phyloP scores from a whole-genome alignment of 2,329 filamentous ascomycete species.

The Xylaria sp. region DNA sequence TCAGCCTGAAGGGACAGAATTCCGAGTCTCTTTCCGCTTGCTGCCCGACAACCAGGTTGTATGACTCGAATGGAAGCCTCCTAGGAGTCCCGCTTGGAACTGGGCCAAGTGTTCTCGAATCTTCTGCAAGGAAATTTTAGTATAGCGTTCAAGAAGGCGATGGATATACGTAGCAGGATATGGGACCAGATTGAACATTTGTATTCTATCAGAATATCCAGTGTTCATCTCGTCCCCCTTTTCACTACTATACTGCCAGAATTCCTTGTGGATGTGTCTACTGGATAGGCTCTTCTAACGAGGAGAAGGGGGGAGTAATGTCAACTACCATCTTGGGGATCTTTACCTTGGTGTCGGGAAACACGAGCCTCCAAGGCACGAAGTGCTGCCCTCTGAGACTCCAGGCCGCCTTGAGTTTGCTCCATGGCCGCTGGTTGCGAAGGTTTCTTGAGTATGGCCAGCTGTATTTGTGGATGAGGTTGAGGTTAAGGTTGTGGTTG shows the following conservation, averaged over 20 bases:
- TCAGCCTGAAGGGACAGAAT: conserved; percentile 55
- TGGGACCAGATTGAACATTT: background rate
- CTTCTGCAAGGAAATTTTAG: background rate
- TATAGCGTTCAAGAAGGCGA: background rate
- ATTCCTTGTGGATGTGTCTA: background rate
- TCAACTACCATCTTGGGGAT: background rate
- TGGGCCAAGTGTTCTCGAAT: background rate
- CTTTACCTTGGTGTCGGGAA: background rate
- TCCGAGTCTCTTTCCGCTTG: conserved; percentile 27
- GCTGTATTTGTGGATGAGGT: too few species aligned
- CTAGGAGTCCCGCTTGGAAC: background rate
- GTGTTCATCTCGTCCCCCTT: background rate
- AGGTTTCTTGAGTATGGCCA: too few species aligned
- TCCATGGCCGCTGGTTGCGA: background rate
- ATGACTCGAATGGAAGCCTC: background rate
- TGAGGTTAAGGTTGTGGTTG: too few species aligned
- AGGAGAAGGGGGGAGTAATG: background rate
- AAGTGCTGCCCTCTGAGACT: background rate
- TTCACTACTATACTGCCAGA: background rate
- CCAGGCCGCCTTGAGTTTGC: background rate
- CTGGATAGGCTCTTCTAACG: background rate
- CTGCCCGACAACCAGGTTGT: conserved; percentile 33
- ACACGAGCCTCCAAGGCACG: background rate
- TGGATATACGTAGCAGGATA: background rate
- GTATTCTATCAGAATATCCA: background rate